Conservation (phyloP, 2,329 filamentous ascomycete genomes). For the Colletotrichum falcatum region DNA sequence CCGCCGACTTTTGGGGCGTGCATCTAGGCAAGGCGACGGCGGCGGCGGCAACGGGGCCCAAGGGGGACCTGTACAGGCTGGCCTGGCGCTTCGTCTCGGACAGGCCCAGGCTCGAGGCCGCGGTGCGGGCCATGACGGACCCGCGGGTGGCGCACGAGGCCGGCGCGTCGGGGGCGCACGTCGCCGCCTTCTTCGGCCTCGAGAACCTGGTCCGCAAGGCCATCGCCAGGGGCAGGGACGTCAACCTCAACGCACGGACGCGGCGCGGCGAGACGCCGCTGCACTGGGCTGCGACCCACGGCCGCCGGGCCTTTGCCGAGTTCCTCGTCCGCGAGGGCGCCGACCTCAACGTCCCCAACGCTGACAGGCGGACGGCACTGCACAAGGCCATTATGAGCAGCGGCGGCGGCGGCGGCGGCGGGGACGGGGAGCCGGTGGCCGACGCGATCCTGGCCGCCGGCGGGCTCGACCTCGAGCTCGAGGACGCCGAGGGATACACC, state of each 20-base stretch:
- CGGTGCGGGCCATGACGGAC: neutral
- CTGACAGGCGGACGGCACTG: slow-evolving; percentile 4
- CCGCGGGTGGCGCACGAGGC: neutral
- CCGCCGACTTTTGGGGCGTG: slow-evolving; percentile 13
- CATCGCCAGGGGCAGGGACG: neutral
- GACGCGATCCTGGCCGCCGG: neutral
- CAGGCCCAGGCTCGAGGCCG: neutral
- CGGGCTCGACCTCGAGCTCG: slow-evolving; percentile 5
- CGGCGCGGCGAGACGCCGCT: slow-evolving; percentile 18
- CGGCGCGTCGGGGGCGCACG: neutral
- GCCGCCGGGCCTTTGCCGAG: neutral
- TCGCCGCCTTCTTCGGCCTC: slow-evolving; percentile 25
- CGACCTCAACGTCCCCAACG: slow-evolving; percentile 14
- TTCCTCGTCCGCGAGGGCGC: neutral
- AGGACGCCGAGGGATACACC: slow-evolving; percentile 14
- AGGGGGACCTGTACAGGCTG: slow-evolving; percentile 4
- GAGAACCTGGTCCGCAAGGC: slow-evolving; percentile 4
- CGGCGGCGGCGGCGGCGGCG: no score
- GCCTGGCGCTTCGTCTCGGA: slow-evolving; percentile 18
- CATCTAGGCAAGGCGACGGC: slow-evolving; percentile 8
- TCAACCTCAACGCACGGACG: slow-evolving; percentile 22
- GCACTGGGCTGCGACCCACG: slow-evolving; percentile 15
- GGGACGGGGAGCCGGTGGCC: no score
- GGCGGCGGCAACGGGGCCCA: no score
- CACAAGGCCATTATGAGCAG: slow-evolving; percentile 11